Evolutionary conservation across 371 early-diverging fungal genomes (phyloP).

Genomic region (Haplosporangium sp.): DNA sequence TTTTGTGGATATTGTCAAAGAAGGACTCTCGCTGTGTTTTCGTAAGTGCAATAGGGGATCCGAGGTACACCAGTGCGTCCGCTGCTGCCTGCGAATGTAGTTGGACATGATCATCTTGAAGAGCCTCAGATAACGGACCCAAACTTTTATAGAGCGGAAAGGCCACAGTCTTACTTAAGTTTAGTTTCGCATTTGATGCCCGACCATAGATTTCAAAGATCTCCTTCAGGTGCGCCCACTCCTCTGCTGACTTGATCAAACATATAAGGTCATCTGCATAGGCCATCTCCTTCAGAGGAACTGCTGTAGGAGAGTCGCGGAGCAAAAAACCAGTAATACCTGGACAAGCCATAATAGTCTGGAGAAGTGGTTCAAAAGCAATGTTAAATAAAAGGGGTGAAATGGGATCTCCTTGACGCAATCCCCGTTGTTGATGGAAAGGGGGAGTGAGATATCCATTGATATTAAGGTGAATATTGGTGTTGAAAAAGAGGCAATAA

Average conservation of each 20-base stretch:
- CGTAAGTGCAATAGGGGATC: neutral
- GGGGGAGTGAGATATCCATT: slow-evolving; percentile 25
- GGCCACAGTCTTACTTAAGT: neutral
- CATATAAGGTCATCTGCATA: neutral
- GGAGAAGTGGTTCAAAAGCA: slow-evolving; percentile 44
- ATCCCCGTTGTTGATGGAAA: slow-evolving; percentile 12
- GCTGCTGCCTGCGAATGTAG: neutral
- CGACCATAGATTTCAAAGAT: neutral
- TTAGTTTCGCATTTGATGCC: neutral
- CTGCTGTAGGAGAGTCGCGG: neutral
- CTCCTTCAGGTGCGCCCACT: neutral
- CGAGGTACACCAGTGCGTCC: neutral
- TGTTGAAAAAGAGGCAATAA: slow-evolving; percentile 13
- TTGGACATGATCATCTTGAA: neutral
- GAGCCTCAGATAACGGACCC: neutral
- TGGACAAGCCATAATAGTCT: neutral
- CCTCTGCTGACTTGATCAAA: neutral
- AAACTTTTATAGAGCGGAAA: neutral
- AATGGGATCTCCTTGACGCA: slow-evolving; percentile 28
- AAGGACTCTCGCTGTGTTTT: neutral
- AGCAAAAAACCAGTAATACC: neutral
- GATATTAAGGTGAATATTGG: slow-evolving; percentile 23
- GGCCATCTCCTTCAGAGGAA: neutral
- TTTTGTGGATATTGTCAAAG: neutral
- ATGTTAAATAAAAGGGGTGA: slow-evolving; percentile 32